These are phyloP conservation scores for Tubosaeta brunneosetosa DNA, from an alignment of 768 basidiomycete species.

Conservation along the genomic window DNA sequence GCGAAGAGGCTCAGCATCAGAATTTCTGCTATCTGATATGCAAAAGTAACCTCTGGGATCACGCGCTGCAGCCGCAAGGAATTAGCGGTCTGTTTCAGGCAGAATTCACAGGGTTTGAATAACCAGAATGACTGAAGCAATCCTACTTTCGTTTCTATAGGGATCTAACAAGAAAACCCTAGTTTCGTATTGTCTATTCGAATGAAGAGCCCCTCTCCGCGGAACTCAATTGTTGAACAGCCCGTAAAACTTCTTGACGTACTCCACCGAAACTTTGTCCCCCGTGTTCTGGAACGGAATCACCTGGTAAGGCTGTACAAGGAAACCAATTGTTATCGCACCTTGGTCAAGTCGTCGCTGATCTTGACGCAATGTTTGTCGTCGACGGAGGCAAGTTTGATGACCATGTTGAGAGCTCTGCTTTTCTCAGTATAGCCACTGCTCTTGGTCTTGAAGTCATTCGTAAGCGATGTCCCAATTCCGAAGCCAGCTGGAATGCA, in stretches of 20 bases:
- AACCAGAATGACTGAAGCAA: not conserved
- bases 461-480: constrained; percentile 89
- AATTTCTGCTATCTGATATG: not conserved
- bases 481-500: constrained; percentile 70
- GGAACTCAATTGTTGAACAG: not conserved
- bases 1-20: not conserved
- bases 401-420: constrained; percentile 89
- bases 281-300: constrained; percentile 61
- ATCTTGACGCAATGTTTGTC: constrained; percentile 83
- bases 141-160: not conserved
- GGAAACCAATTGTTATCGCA: constrained; percentile 12
- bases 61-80: not conserved
- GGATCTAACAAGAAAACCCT: not conserved
- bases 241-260: constrained; percentile 43
- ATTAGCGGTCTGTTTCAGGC: not conserved
- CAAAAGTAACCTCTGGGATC: not conserved
- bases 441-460: constrained; percentile 64
- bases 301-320: not conserved
- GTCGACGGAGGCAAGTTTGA: constrained; percentile 79
- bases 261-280: constrained; percentile 49
- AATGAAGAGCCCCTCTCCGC: not conserved
- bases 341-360: constrained; percentile 88
- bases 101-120: not conserved
- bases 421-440: constrained; percentile 53
- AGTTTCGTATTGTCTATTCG: not conserved